These are phyloP conservation scores for Claviceps quebecensis DNA, from an alignment of 2,329 filamentous ascomycete species.

Conservation along the genomic window DNA sequence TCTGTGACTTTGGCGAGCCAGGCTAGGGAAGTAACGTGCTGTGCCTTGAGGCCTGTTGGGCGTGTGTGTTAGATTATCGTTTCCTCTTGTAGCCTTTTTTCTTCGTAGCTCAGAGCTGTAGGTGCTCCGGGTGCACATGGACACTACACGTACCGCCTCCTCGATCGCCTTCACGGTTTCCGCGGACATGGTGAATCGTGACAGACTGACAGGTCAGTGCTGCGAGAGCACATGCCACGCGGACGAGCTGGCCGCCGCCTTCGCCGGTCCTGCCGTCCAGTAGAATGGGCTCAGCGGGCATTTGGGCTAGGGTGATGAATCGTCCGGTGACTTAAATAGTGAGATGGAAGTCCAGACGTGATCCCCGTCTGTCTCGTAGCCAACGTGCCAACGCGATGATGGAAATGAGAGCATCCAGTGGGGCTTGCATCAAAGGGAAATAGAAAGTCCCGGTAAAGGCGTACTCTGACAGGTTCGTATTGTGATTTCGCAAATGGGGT, in stretches of 20 bases:
- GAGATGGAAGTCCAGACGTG: background rate
- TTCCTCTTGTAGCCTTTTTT: no score
- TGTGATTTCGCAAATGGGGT: no score
- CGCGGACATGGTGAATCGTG: slow-evolving; percentile 39
- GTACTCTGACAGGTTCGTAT: no score
- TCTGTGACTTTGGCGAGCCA: slow-evolving; percentile 38
- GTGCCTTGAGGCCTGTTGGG: slow-evolving; percentile 40
- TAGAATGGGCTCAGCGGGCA: slow-evolving; percentile 19
- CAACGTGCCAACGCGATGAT: background rate
- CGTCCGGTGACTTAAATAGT: background rate
- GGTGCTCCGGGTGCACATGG: background rate
- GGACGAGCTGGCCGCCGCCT: slow-evolving; percentile 47
- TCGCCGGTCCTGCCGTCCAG: slow-evolving; percentile 45
- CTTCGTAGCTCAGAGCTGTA: background rate
- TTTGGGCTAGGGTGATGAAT: background rate
- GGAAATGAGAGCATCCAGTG: no score
- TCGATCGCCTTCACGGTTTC: slow-evolving; percentile 28
- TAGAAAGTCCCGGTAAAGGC: no score
- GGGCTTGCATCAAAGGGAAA: no score
- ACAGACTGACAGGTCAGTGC: slow-evolving; percentile 40
- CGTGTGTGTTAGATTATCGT: background rate
- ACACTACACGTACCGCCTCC: slow-evolving; percentile 14
- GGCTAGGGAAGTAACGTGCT: slow-evolving; percentile 43
- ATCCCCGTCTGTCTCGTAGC: background rate
- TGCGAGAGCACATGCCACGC: slow-evolving; percentile 41